These are phyloP conservation scores for Mycena latifolia DNA, from an alignment of 768 basidiomycete species.

Conservation along the genomic window DNA sequence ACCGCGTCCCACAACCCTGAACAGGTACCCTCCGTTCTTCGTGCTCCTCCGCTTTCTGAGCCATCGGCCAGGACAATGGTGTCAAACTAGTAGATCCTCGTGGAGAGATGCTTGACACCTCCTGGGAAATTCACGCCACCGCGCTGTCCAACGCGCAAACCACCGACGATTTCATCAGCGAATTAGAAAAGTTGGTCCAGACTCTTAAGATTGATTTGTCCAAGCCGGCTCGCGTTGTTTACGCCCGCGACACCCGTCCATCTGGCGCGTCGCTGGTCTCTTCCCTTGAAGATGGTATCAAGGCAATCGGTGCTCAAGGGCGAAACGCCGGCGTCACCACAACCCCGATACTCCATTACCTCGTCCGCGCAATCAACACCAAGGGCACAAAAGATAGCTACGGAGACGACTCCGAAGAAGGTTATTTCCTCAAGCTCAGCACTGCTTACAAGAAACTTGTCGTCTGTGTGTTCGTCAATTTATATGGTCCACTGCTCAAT, in stretches of 20 bases:
- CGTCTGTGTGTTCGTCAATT: slow-evolving; percentile 60
- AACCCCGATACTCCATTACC: slow-evolving; percentile 96
- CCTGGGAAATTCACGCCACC: slow-evolving; percentile 94
- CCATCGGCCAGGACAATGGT: slow-evolving; percentile 87
- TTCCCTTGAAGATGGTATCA: slow-evolving; percentile 87
- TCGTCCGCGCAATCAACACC: slow-evolving; percentile 92
- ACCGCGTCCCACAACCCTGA: slow-evolving; percentile 99
- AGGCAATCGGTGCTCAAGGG: slow-evolving; percentile 74
- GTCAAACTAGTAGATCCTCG: slow-evolving; percentile 98
- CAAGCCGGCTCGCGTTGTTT: slow-evolving; percentile 86
- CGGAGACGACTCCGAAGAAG: slow-evolving; percentile 84
- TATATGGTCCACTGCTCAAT: slow-evolving; percentile 7
- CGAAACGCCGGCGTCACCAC: slow-evolving; percentile 89
- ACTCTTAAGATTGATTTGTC: slow-evolving; percentile 80
- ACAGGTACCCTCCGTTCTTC: slow-evolving; percentile 63
- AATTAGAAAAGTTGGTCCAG: slow-evolving; percentile 72
- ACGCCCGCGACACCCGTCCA: slow-evolving; percentile 93
- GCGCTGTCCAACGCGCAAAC: slow-evolving; percentile 85
- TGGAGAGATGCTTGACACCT: slow-evolving; percentile 96
- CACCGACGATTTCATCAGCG: slow-evolving; percentile 77
- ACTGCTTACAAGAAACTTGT: slow-evolving; percentile 88
- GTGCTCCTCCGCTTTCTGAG: slow-evolving; percentile 25
- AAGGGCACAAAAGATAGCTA: slow-evolving; percentile 82
- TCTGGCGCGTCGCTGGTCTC: slow-evolving; percentile 82
- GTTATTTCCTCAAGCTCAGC: slow-evolving; percentile 87